Evolutionary conservation across 1,284 basidiomycete genomes (phyloP).

Genomic region (Boletus mariae): DNA sequence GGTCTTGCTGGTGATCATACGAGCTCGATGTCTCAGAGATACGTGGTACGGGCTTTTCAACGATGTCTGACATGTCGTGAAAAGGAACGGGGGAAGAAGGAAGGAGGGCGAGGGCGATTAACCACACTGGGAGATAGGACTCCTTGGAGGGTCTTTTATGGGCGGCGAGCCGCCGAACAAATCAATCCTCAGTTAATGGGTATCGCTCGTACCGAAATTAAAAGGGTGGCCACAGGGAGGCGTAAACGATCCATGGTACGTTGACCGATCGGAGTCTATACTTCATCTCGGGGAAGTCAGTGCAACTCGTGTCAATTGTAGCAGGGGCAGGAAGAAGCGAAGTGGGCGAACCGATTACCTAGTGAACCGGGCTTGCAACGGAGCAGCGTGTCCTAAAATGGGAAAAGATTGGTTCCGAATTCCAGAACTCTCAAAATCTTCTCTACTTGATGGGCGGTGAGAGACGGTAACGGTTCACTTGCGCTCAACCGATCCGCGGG

Average conservation of each 20-base stretch:
- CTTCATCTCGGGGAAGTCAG: neutral
- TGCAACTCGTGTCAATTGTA: conserved; percentile 1
- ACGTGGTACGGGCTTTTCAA: conserved; percentile 15
- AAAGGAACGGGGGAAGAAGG: conserved; percentile 1
- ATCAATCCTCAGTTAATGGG: neutral
- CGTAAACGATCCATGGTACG: neutral
- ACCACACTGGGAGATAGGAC: neutral
- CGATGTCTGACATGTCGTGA: conserved; percentile 20
- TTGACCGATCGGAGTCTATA: conserved; percentile 10
- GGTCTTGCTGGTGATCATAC: conserved; percentile 8
- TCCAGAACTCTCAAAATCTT: neutral
- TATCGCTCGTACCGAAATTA: neutral
- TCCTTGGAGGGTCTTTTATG: conserved; percentile 24
- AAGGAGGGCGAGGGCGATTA: neutral
- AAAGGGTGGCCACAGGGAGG: conserved; percentile 3
- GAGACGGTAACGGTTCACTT: neutral
- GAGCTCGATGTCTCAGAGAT: conserved; percentile 18
- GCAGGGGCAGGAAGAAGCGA: neutral
- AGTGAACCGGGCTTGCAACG: neutral
- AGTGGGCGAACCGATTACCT: neutral
- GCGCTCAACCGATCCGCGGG: neutral
- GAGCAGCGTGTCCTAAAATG: neutral
- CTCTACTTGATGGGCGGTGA: neutral
- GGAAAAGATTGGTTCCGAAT: neutral
- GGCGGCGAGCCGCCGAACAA: neutral